A percentile compares a stretch with the other conserved stretches of the same genome.
phyloP scores from a whole-genome alignment of 2,329 filamentous ascomycete genomes.

The Aspergillus aculeatus region DNA sequence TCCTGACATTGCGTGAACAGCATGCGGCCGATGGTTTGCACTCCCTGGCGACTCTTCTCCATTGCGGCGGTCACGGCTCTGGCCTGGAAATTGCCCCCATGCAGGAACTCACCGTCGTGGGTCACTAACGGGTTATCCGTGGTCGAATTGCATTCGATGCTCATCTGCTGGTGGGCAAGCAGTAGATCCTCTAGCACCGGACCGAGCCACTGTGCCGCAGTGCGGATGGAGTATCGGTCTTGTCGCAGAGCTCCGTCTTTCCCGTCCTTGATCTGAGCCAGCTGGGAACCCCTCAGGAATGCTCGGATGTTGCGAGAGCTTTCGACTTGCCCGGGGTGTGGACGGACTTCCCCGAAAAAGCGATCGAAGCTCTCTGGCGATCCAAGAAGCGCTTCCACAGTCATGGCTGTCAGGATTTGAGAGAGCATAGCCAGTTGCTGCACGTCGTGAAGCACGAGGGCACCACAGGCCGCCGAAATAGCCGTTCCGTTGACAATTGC shows the following conservation, averaged over 20 bases:
- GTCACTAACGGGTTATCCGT: constrained; percentile 4
- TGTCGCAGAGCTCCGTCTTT: constrained; percentile 35
- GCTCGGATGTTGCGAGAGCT: constrained; percentile 51
- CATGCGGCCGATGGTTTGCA: constrained; percentile 59
- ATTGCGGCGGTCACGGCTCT: constrained; percentile 60
- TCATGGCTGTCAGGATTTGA: constrained; percentile 61
- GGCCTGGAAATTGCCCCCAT: constrained; percentile 69
- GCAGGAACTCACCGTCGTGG: constrained; percentile 43
- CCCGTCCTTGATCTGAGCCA: constrained; percentile 33
- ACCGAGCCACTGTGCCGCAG: constrained; percentile 65
- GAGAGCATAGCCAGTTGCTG: constrained; percentile 53
- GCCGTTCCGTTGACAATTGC: constrained; percentile 53
- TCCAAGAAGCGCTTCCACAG: constrained; percentile 57
- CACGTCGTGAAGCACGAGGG: constrained; percentile 52
- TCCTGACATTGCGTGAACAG: constrained; percentile 63
- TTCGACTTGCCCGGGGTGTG: constrained; percentile 60
- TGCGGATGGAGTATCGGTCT: constrained; percentile 64
- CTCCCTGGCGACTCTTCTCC: constrained; percentile 55
- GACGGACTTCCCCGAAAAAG: constrained; percentile 57
- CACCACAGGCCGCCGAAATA: constrained; percentile 43
- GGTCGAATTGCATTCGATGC: constrained; percentile 43
- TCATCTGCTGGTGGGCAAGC: constrained; percentile 57
- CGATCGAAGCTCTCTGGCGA: constrained; percentile 55
- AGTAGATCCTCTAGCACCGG: constrained; percentile 63
- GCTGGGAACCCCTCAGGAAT: constrained; percentile 46